Evolutionary conservation across 2,329 filamentous ascomycete species (phyloP), one percentile per base, ranked within the genome.

Genomic region (Aspergillus sp.): DNA sequence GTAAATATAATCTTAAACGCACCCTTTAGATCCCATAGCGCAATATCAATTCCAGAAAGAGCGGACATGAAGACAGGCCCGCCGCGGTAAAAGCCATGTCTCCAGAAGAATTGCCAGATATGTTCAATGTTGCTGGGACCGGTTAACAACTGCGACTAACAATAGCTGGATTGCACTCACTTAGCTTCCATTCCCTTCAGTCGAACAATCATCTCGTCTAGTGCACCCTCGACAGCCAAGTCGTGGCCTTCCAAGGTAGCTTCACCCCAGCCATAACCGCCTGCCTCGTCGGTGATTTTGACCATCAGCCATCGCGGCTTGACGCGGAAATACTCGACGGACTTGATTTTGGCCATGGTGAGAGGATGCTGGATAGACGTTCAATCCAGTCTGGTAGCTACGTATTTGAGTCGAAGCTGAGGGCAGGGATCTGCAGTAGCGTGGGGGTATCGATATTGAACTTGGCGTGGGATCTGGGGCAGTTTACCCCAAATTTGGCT

Each of bases 31-130:
- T 93, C 89, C 89, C 89, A 93, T 0, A 92, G 76, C 0, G 89
- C 89, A 70, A 93, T 93, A 67, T 93, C 89, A 52, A 93, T 85
- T 2, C 90, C 90, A 0, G 88, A 84, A 15, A 93, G 75, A 0
- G 89, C 90, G 63, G 86, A 89, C 89, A 93, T 92, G 63, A 93
- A 87, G 9, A 93, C 89, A 0, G 89, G 87, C 0, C 89, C 89
- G 2, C 89, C 89, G 27, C 90, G 82, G 72, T 93, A 93, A 72
- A 93, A 93, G 0, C 85, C 84, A 41, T 83, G 77, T 44, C 89
- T 82, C 83, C 46, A 49, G 9, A 20, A 34, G 2, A 49, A 17
- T 17, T 92, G 89, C 90, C 90, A 93, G 57, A 93, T 88, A 61
- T 91, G 86, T 68, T 93, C 89, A 62, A 93, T 93, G 50, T 91